Evolutionary conservation across 345 rosid species (phyloP).

Genomic region (Populus alba): DNA sequence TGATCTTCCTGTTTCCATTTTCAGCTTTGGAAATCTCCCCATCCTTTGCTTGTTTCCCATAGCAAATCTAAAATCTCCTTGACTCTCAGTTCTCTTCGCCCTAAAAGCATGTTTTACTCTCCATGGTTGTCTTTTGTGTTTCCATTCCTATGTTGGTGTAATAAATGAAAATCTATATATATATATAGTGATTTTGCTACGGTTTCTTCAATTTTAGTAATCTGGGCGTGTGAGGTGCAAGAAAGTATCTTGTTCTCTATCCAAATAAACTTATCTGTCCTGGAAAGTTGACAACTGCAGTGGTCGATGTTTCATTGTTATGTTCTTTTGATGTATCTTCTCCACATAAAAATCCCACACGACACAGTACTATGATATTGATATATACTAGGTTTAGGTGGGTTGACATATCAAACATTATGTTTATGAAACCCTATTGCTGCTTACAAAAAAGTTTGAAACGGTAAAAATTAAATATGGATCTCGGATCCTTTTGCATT

Average conservation of each 20-base stretch:
- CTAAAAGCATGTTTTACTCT: background rate
- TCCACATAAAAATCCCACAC: background rate
- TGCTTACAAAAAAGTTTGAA: background rate
- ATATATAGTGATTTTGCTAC: background rate
- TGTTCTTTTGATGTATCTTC: background rate
- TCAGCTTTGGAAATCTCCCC: constrained; percentile 3
- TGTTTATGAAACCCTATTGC: background rate
- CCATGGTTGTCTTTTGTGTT: background rate
- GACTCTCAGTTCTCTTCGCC: constrained; percentile 1
- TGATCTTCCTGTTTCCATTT: constrained; percentile 13
- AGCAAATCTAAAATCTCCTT: background rate
- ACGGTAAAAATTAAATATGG: background rate
- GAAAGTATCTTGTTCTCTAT: background rate
- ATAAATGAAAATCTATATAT: background rate
- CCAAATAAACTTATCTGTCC: background rate
- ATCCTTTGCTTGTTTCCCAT: background rate
- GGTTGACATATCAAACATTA: background rate
- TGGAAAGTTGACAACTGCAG: background rate
- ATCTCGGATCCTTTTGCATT: background rate
- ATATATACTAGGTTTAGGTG: background rate
- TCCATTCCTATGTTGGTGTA: background rate
- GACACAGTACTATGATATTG: background rate
- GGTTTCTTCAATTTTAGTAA: constrained; percentile 6
- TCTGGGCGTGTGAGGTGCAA: background rate
- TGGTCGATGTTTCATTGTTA: background rate